phyloP scores from a whole-genome alignment of 768 basidiomycete genomes.

The Dentipellis fragilis region DNA sequence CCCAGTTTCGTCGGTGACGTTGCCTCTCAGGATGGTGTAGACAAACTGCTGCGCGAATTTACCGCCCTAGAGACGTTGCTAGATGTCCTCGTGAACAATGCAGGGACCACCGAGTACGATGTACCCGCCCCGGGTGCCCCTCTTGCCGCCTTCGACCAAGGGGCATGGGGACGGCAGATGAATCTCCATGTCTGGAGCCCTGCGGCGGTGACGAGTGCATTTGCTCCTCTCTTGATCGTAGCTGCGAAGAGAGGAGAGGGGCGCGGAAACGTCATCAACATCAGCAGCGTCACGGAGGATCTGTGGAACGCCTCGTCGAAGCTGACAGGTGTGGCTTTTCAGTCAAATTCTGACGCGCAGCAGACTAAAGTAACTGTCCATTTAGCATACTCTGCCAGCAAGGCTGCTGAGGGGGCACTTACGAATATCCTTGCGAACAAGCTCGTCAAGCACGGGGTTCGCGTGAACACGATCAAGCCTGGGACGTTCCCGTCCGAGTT shows the following conservation, averaged over 20 bases:
- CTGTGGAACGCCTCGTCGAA: conserved; percentile 26
- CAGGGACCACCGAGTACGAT: conserved; percentile 42
- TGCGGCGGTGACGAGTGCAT: conserved; percentile 64
- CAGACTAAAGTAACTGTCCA: conserved; percentile 37
- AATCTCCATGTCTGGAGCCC: conserved; percentile 61
- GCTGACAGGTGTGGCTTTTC: conserved; percentile 66
- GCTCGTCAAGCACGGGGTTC: too few species aligned
- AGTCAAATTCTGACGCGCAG: conserved; percentile 70
- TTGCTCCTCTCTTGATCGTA: conserved; percentile 42
- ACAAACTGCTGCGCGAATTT: conserved; percentile 32
- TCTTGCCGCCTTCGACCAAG: conserved; percentile 50
- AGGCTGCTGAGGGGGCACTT: too few species aligned
- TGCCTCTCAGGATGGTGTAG: conserved; percentile 35
- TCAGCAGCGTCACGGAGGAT: too few species aligned
- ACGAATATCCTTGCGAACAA: too few species aligned
- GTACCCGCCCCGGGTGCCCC: conserved; percentile 30
- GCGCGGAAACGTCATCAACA: too few species aligned
- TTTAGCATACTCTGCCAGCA: too few species aligned
- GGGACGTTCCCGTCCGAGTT: too few species aligned
- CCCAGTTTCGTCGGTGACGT: conserved; percentile 59
- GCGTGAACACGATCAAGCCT: too few species aligned
- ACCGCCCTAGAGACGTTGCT: conserved; percentile 56
- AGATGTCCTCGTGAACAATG: conserved; percentile 70
- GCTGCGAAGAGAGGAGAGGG: too few species aligned
- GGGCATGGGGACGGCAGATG: conserved; percentile 66